These are phyloP conservation scores for Penicillium bovifimosum DNA, from an alignment of 495 filamentous ascomycete genomes.

Conservation along the genomic window DNA sequence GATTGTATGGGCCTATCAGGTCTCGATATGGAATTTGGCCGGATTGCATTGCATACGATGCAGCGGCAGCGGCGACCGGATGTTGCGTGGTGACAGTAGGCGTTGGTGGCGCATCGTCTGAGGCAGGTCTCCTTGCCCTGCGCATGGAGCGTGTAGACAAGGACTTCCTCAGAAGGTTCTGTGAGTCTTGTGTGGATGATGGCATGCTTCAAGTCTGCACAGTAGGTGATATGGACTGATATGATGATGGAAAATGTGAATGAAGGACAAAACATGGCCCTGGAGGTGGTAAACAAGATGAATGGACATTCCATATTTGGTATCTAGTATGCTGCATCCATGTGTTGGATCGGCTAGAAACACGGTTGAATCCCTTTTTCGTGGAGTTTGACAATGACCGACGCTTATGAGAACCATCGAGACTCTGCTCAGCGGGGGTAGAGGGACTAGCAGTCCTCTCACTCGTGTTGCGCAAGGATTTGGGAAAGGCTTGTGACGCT, in stretches of 20 bases:
- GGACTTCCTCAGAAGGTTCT: conserved; percentile 48
- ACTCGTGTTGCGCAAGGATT: conserved; percentile 52
- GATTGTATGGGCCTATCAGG: conserved; percentile 27
- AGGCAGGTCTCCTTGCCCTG: conserved; percentile 24
- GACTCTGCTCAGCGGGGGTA: conserved; percentile 14
- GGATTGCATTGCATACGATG: conserved; percentile 60
- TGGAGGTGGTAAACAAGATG: too few species aligned
- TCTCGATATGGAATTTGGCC: conserved; percentile 37
- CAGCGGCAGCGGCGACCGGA: conserved; percentile 54
- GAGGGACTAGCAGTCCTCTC: conserved; percentile 29
- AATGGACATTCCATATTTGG: too few species aligned
- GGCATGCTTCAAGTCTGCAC: conserved; percentile 25
- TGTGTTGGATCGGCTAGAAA: conserved; percentile 52
- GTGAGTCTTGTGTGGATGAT: conserved; percentile 27
- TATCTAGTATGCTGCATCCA: too few species aligned
- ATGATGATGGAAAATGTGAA: background rate
- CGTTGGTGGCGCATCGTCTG: conserved; percentile 47
- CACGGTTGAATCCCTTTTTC: conserved; percentile 54
- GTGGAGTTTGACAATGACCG: conserved; percentile 56
- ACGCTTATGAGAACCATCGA: conserved; percentile 46
- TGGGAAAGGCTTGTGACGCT: conserved; percentile 55
- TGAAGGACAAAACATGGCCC: too few species aligned
- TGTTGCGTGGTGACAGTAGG: conserved; percentile 53
- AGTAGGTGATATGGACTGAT: conserved; percentile 6
- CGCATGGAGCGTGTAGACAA: conserved; percentile 60